phyloP scores from a whole-genome alignment of 2,329 filamentous ascomycete genomes.

The Cladosporium austrohemisphaericum region DNA sequence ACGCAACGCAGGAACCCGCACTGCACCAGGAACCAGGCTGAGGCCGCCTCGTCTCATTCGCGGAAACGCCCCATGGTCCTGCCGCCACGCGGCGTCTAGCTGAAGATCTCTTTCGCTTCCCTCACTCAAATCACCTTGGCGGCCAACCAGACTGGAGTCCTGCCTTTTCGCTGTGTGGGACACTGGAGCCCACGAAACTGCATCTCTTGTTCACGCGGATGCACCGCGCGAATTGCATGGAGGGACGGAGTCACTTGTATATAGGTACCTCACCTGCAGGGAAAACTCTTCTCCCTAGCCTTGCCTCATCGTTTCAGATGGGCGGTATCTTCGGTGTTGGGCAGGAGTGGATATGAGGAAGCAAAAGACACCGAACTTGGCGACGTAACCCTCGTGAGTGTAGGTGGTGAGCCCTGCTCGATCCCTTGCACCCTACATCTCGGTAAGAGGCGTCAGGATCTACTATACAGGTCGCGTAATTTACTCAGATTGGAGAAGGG shows the following conservation, averaged over 20 bases:
- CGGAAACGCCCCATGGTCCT: not conserved
- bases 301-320: not conserved
- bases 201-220: not conserved
- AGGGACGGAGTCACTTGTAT: slow-evolving; percentile 5
- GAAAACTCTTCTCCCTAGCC: slow-evolving; percentile 9
- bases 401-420: not conserved
- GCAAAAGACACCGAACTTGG: not conserved
- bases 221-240: slow-evolving; percentile 2
- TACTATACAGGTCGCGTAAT: slow-evolving; percentile 9
- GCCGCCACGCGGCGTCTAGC: slow-evolving; percentile 14
- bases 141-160: not conserved
- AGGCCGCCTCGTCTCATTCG: slow-evolving; percentile 6
- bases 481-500: slow-evolving; percentile 11
- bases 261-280: slow-evolving; percentile 11
- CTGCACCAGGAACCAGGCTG: slow-evolving; percentile 12
- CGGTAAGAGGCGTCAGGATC: slow-evolving; percentile 11
- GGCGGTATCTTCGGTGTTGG: slow-evolving; percentile 1
- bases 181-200: slow-evolving; percentile 1
- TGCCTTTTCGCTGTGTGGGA: slow-evolving; percentile 1
- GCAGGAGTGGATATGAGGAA: not conserved
- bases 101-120: slow-evolving; percentile 8
- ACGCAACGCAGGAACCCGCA: slow-evolving; percentile 13
- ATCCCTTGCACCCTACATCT: slow-evolving; percentile 5
- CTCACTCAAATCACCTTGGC: slow-evolving; percentile 10
- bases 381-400: too few relatives aligned